These are phyloP conservation scores for Phytophthora macrochlamydospora DNA, from an alignment of 352 stramenopile genomes.

Conservation along the genomic window DNA sequence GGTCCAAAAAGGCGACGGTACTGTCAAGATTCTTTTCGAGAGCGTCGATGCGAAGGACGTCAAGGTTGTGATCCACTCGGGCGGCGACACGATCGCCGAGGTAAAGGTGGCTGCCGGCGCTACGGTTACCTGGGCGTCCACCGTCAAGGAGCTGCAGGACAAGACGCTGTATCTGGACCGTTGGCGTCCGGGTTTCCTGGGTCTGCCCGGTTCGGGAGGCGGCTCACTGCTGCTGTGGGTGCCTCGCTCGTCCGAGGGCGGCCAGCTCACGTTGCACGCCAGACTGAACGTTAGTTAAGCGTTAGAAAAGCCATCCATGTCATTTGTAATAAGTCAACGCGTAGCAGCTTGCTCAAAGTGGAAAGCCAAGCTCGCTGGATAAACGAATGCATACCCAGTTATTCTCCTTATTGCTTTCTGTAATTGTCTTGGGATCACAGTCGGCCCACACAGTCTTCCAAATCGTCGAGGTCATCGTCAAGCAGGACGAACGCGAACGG, in stretches of 20 bases:
- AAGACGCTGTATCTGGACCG: constrained; percentile 40
- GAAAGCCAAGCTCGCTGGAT: constrained; percentile 26
- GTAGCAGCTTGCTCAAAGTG: constrained; percentile 13
- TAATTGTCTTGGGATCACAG: too few relatives aligned
- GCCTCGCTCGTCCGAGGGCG: constrained; percentile 30
- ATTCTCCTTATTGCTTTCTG: too few relatives aligned
- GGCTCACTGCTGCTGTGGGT: constrained; percentile 31
- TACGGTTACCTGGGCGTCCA: constrained; percentile 27
- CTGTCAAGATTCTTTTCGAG: constrained; percentile 27
- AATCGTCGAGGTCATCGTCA: too few relatives aligned
- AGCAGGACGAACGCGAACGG: too few relatives aligned
- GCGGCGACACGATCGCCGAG: constrained; percentile 23
- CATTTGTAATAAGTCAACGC: constrained; percentile 26
- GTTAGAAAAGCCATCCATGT: constrained; percentile 9
- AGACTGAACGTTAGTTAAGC: constrained; percentile 38
- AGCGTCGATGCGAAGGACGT: constrained; percentile 30
- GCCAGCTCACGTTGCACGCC: constrained; percentile 28
- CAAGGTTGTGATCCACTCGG: constrained; percentile 32
- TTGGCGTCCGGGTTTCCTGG: constrained; percentile 25
- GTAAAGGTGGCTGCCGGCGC: constrained; percentile 22
- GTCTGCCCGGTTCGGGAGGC: constrained; percentile 22
- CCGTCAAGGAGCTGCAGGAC: constrained; percentile 24
- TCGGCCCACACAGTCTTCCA: too few relatives aligned
- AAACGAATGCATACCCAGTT: constrained; percentile 25
- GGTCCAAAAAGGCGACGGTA: constrained; percentile 46